These are phyloP conservation scores for Cystobasidium tubakii DNA, from an alignment of 768 basidiomycete species.

Conservation along the genomic window DNA sequence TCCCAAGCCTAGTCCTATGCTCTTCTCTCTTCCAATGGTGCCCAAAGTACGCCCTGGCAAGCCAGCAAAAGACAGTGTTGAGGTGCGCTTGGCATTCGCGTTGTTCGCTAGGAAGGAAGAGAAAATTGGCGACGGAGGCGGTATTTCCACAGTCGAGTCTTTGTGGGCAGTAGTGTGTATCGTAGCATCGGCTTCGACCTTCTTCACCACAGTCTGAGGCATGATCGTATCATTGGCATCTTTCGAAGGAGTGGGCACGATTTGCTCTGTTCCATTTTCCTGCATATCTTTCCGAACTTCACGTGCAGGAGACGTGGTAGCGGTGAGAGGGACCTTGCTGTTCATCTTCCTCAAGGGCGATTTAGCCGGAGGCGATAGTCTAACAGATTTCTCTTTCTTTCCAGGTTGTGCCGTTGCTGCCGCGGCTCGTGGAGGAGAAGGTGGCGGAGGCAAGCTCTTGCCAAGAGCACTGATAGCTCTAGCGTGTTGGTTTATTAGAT, in stretches of 20 bases:
- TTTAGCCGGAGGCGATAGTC: slow-evolving; percentile 4
- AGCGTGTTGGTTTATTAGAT: not conserved
- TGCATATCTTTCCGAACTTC: not conserved
- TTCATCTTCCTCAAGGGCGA: slow-evolving; percentile 15
- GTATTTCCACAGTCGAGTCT: slow-evolving; percentile 2
- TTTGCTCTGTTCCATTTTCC: not conserved
- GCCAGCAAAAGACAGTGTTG: slow-evolving; percentile 24
- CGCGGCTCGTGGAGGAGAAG: not conserved
- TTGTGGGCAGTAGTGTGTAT: not conserved
- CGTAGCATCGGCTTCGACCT: not conserved
- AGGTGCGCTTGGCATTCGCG: not conserved
- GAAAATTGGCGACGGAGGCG: slow-evolving; percentile 28
- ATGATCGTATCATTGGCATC: not conserved
- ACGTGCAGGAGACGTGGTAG: not conserved
- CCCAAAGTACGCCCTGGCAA: slow-evolving; percentile 12
- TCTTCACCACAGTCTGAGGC: not conserved
- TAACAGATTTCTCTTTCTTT: not conserved
- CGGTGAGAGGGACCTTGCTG: not conserved
- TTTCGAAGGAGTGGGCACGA: not conserved
- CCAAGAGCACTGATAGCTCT: slow-evolving; percentile 2
- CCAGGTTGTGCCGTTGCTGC: not conserved
- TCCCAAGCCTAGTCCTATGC: slow-evolving; percentile 18
- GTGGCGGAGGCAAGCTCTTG: slow-evolving; percentile 7
- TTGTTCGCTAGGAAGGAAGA: slow-evolving; percentile 27
- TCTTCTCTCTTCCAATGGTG: slow-evolving; percentile 15